Evolutionary conservation across 768 basidiomycete species (phyloP).

Genomic region (Mycena sanguinolenta): DNA sequence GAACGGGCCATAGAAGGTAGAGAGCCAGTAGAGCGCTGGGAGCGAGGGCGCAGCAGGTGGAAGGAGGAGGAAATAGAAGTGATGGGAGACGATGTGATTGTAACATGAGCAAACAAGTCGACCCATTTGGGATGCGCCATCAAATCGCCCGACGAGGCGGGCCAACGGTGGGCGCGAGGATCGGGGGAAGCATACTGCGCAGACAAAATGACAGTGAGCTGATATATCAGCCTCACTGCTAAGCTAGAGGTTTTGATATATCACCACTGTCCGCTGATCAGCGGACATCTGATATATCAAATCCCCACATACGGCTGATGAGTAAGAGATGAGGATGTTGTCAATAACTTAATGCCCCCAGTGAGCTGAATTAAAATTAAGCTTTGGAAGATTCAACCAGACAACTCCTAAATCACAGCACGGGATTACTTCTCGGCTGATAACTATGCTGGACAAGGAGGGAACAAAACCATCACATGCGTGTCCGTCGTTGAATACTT

Average conservation of each 20-base stretch:
- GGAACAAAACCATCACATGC: too few relatives aligned
- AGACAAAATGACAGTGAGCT: neutral
- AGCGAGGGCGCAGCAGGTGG: neutral
- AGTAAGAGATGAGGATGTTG: too few relatives aligned
- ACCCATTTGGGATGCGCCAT: neutral
- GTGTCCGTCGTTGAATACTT: too few relatives aligned
- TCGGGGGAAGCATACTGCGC: neutral
- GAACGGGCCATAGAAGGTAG: neutral
- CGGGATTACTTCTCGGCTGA: too few relatives aligned
- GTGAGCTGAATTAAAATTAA: too few relatives aligned
- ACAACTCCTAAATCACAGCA: too few relatives aligned
- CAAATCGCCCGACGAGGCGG: neutral
- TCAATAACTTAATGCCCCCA: too few relatives aligned
- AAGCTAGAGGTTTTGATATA: neutral
- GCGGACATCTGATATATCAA: neutral
- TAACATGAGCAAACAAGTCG: neutral
- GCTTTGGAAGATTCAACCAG: too few relatives aligned
- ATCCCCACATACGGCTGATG: too few relatives aligned
- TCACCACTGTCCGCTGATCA: neutral
- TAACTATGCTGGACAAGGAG: too few relatives aligned
- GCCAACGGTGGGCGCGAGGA: neutral
- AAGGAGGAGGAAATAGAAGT: neutral
- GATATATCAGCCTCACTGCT: neutral
- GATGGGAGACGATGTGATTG: neutral
- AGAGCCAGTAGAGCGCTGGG: neutral